phyloP scores from a whole-genome alignment of 2,329 filamentous ascomycete species.

The Didymosphaeria variabile region DNA sequence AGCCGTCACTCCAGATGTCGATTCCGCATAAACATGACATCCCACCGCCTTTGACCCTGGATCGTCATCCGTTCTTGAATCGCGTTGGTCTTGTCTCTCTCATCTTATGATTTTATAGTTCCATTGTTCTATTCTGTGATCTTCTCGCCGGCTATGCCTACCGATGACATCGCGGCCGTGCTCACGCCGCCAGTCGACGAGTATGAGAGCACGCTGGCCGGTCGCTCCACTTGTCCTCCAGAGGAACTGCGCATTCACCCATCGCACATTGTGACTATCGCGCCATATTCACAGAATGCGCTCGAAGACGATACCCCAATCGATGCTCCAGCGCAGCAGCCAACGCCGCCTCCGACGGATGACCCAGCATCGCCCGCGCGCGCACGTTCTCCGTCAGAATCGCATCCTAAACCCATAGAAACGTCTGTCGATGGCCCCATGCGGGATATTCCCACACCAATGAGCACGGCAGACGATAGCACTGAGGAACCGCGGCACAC shows the following conservation, averaged over 20 bases:
- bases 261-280: conserved; percentile 43
- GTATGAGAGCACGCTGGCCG: conserved; percentile 54
- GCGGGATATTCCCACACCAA: conserved; percentile 50
- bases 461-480: conserved; percentile 47
- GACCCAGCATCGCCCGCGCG: conserved; percentile 30
- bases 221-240: conserved; percentile 61
- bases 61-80: conserved; percentile 14
- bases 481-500: conserved; percentile 45
- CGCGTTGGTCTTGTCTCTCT: conserved; percentile 1
- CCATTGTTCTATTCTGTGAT: conserved; percentile 40
- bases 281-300: conserved; percentile 27
- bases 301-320: conserved; percentile 27
- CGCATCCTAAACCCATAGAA: conserved; percentile 41
- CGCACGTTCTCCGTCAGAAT: conserved; percentile 30
- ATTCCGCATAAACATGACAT: conserved; percentile 25
- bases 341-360: conserved; percentile 47
- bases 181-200: conserved; percentile 52
- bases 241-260: conserved; percentile 49
- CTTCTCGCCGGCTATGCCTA: conserved; percentile 57
- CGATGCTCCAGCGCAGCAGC: conserved; percentile 41
- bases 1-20: conserved; percentile 13
- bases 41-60: conserved; percentile 25
- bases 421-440: conserved; percentile 44
- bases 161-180: conserved; percentile 53
- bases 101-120: conserved; percentile 25